phyloP scores from a whole-genome alignment of 2,329 filamentous ascomycete genomes.

The Talaromyces sp. region DNA sequence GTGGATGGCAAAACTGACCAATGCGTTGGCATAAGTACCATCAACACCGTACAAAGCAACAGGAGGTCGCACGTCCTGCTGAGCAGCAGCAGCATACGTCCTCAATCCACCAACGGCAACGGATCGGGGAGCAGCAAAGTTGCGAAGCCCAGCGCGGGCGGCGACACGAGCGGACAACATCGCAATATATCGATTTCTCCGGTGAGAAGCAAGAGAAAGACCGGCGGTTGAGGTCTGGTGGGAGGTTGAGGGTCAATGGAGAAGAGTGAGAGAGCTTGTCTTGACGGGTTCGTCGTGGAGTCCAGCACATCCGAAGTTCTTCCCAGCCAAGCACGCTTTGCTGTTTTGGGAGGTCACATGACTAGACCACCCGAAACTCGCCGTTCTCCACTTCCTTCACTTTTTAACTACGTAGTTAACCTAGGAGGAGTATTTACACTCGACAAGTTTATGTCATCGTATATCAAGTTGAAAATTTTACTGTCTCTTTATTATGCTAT shows the following conservation, averaged over 20 bases:
- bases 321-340: not conserved
- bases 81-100: slow-evolving; percentile 64
- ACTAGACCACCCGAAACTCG: slow-evolving; percentile 9
- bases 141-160: slow-evolving; percentile 52
- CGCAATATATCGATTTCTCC: slow-evolving; percentile 16
- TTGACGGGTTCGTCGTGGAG: slow-evolving; percentile 11
- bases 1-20: slow-evolving; percentile 63
- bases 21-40: slow-evolving; percentile 95
- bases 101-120: slow-evolving; percentile 53
- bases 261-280: not conserved
- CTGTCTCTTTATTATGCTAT: too few relatives aligned
- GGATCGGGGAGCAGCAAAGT: slow-evolving; percentile 34
- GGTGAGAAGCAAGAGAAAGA: not conserved
- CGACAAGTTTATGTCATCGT: not conserved
- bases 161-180: slow-evolving; percentile 57
- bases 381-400: slow-evolving; percentile 1
- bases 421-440: too few relatives aligned
- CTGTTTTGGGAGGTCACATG: slow-evolving; percentile 10
- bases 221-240: not conserved
- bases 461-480: not conserved
- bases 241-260: slow-evolving; percentile 3
- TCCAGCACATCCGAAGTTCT: slow-evolving; percentile 18
- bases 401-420: too few relatives aligned
- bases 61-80: slow-evolving; percentile 73
- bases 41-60: slow-evolving; percentile 92